Conservation (phyloP, 441 rosid genomes). For the Brassica hybrid region DNA sequence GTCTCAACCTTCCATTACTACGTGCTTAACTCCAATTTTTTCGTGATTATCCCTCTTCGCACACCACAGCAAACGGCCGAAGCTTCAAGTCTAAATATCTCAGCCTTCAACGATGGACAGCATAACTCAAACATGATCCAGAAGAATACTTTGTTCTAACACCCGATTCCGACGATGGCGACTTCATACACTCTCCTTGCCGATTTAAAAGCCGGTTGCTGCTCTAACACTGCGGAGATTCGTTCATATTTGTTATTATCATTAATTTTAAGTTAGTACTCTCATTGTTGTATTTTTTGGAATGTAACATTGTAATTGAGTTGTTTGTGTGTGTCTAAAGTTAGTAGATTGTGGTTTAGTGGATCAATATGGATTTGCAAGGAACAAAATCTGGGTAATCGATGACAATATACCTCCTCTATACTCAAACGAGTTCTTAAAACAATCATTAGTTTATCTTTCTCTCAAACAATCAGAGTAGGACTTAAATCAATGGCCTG, state of each 20-base stretch:
- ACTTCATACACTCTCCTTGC: background rate
- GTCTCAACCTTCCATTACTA: too few species aligned
- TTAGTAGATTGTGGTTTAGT: constrained; percentile 60
- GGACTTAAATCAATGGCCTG: constrained; percentile 63
- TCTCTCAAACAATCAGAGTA: constrained; percentile 61
- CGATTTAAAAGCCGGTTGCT: constrained; percentile 48
- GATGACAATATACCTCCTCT: constrained; percentile 63
- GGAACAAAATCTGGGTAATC: constrained; percentile 58
- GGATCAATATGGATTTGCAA: constrained; percentile 48
- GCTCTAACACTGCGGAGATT: too few species aligned
- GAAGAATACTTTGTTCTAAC: background rate
- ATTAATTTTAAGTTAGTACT: constrained; percentile 34
- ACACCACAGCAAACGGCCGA: too few species aligned
- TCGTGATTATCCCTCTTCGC: too few species aligned
- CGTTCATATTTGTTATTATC: constrained; percentile 23
- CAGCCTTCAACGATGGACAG: too few species aligned
- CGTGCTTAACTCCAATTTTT: too few species aligned
- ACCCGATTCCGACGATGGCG: background rate
- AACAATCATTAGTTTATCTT: constrained; percentile 58
- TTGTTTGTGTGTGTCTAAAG: background rate
- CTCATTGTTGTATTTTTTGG: background rate
- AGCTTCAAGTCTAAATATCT: too few species aligned
- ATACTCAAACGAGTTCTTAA: constrained; percentile 49
- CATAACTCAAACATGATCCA: too few species aligned
- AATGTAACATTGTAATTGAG: background rate